These are phyloP conservation scores for Ambrosia hybrid DNA, from an alignment of 140 eudicot genomes.

Conservation along the genomic window DNA sequence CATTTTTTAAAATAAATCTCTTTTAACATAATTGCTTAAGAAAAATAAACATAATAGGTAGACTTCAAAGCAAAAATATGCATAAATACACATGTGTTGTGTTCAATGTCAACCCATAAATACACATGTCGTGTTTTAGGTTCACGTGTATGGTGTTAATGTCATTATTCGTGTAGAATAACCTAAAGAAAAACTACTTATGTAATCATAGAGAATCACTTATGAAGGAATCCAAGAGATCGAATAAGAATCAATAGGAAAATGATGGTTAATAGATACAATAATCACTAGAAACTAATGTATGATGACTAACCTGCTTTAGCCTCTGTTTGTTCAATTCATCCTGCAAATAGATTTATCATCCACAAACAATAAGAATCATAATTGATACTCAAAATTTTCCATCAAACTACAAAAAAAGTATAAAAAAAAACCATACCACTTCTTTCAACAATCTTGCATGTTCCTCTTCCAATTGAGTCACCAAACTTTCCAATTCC, in stretches of 20 bases:
- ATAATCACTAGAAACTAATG: no score
- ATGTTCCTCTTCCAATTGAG: slow-evolving; percentile 81
- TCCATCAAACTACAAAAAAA: no score
- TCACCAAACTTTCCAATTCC: slow-evolving; percentile 79
- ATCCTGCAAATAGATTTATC: slow-evolving; percentile 44
- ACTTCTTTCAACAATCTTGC: slow-evolving; percentile 68
- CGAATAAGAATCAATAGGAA: not conserved
- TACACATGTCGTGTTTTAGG: no score
- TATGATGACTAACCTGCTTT: slow-evolving; percentile 56
- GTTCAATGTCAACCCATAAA: no score
- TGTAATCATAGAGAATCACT: not conserved
- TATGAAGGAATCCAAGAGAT: slow-evolving; percentile 2
- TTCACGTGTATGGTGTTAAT: no score
- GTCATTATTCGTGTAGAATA: no score
- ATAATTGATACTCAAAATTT: not conserved
- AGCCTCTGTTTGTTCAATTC: slow-evolving; percentile 56
- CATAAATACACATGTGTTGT: no score
- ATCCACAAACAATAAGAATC: slow-evolving; percentile 6
- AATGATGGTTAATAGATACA: no score
- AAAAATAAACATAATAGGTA: not conserved
- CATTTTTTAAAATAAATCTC: no score
- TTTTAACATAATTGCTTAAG: not conserved
- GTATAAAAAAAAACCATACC: slow-evolving; percentile 36
- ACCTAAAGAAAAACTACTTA: slow-evolving; percentile 12
- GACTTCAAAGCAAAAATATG: no score